Conservation (phyloP, 805 yeast species). For the Candida maris region DNA sequence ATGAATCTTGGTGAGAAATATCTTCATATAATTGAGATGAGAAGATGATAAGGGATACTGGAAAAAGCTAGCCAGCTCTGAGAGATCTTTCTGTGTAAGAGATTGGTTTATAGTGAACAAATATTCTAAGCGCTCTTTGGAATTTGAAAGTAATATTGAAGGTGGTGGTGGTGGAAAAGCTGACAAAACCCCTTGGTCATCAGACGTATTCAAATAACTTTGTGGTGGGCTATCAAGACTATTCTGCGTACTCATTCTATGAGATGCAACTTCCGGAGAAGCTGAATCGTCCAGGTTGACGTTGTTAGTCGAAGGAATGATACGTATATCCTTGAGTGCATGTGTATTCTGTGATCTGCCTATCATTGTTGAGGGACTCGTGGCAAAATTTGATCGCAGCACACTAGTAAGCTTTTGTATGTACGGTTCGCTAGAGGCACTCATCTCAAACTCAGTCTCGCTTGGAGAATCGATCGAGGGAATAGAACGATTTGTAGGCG, state of each 20-base stretch:
- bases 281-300: neutral
- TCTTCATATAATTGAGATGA: constrained; percentile 31
- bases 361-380: constrained; percentile 2
- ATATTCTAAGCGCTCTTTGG: constrained; percentile 25
- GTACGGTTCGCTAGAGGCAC: constrained; percentile 19
- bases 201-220: constrained; percentile 3
- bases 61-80: constrained; percentile 28
- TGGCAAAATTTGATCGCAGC: constrained; percentile 16
- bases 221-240: constrained; percentile 7
- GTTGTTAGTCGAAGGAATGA: neutral
- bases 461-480: constrained; percentile 17
- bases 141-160: constrained; percentile 9
- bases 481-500: constrained; percentile 24
- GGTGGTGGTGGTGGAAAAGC: constrained; percentile 27
- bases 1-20: constrained; percentile 34
- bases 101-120: constrained; percentile 28
- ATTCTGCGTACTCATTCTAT: neutral
- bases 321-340: neutral
- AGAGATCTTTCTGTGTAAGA: constrained; percentile 22
- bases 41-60: constrained; percentile 30
- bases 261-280: neutral
- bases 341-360: neutral
- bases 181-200: constrained; percentile 4
- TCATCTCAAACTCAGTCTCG: constrained; percentile 8
- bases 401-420: constrained; percentile 22